Percentiles rank a stretch among this genome's conserved stretches.
These are phyloP conservation scores for Strigomonas culicis DNA, from an alignment of 208 protist genomes.

Conservation along the genomic window DNA sequence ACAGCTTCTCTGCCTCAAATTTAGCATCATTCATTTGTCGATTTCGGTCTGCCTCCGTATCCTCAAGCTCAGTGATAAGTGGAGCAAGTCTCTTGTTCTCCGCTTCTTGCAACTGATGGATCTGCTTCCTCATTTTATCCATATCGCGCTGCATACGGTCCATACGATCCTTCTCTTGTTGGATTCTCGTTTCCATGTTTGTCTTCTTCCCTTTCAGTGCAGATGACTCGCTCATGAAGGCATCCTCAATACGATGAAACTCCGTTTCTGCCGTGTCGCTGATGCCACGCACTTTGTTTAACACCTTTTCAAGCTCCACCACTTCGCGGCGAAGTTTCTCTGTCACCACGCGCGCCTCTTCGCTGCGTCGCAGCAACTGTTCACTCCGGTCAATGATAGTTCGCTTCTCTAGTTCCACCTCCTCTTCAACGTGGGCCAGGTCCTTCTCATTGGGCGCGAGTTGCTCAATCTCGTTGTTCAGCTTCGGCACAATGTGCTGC, in stretches of 20 bases:
- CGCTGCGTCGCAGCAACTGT: conserved; percentile 74
- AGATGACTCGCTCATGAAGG: conserved; percentile 45
- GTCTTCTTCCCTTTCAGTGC: conserved; percentile 56
- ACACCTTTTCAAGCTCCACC: conserved; percentile 59
- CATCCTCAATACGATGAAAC: conserved; percentile 56
- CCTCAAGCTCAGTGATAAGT: conserved; percentile 48
- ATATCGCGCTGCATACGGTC: conserved; percentile 72
- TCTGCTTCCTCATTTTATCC: conserved; percentile 71
- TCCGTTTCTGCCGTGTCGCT: conserved; percentile 57
- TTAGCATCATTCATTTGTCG: conserved; percentile 66
- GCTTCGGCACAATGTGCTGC: conserved; percentile 59
- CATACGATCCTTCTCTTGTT: conserved; percentile 74
- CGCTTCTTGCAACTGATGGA: conserved; percentile 69
- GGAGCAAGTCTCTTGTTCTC: conserved; percentile 58
- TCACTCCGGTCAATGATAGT: conserved; percentile 84
- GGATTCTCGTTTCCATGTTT: conserved; percentile 68
- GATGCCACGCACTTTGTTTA: conserved; percentile 25
- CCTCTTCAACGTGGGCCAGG: conserved; percentile 64
- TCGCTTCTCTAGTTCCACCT: conserved; percentile 81
- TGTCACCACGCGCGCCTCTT: conserved; percentile 72
- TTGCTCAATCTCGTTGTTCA: conserved; percentile 70
- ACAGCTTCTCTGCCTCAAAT: conserved; percentile 74
- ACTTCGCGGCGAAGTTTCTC: conserved; percentile 79
- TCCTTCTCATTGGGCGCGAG: conserved; percentile 84
- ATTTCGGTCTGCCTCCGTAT: conserved; percentile 48